phyloP scores from a whole-genome alignment of 805 yeast species.

The Yamadazyma kitorensis region DNA sequence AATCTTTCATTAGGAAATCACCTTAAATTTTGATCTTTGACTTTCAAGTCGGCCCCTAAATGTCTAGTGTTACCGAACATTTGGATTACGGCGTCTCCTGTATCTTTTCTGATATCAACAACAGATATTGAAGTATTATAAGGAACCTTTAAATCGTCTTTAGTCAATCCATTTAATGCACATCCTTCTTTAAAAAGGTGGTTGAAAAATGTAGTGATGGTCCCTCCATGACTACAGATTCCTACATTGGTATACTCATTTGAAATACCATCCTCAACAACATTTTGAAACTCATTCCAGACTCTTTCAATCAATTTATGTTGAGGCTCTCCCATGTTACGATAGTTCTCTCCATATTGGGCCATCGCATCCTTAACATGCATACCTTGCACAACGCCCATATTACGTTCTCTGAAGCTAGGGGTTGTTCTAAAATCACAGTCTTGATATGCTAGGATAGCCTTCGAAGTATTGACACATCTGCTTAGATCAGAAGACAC shows the following conservation, averaged over 20 bases:
- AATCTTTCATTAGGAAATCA: too few relatives aligned
- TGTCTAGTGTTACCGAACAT: slow-evolving; percentile 68
- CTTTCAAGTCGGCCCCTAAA: slow-evolving; percentile 54
- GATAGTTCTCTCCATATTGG: slow-evolving; percentile 54
- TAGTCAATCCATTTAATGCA: slow-evolving; percentile 35
- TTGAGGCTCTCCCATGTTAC: slow-evolving; percentile 63
- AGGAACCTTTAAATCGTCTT: slow-evolving; percentile 53
- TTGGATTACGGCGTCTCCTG: slow-evolving; percentile 44
- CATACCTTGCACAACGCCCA: slow-evolving; percentile 82
- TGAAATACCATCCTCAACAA: slow-evolving; percentile 35
- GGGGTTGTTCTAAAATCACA: slow-evolving; percentile 21
- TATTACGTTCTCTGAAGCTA: slow-evolving; percentile 64
- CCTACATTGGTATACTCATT: slow-evolving; percentile 48
- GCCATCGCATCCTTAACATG: slow-evolving; percentile 61
- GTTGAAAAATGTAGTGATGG: slow-evolving; percentile 58
- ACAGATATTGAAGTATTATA: slow-evolving; percentile 74
- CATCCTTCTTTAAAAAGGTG: slow-evolving; percentile 45
- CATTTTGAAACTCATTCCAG: slow-evolving; percentile 39
- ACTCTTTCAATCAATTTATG: slow-evolving; percentile 49
- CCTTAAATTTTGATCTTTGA: slow-evolving; percentile 46
- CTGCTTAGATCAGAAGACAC: slow-evolving; percentile 54
- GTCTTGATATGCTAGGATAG: slow-evolving; percentile 32
- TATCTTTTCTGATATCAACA: slow-evolving; percentile 50
- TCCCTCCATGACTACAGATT: slow-evolving; percentile 80
- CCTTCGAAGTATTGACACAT: slow-evolving; percentile 57